Evolutionary conservation across 192 early-diverging fungal species (phyloP).

Genomic region (Geranomyces variabilis): DNA sequence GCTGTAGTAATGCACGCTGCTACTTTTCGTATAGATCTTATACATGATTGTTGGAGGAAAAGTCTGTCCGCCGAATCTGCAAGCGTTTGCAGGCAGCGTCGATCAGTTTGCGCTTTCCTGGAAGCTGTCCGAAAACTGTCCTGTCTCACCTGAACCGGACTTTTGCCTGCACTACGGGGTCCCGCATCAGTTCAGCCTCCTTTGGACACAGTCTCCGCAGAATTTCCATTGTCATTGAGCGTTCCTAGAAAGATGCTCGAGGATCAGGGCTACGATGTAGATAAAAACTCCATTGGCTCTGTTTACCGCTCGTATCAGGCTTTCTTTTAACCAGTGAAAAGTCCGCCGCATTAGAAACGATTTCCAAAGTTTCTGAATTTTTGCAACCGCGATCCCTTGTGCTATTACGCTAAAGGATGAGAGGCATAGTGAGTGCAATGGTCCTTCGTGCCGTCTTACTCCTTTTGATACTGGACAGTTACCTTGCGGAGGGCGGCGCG

Average conservation of each 20-base stretch:
- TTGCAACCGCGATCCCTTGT: constrained; percentile 31
- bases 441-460: no score
- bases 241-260: no score
- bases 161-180: constrained; percentile 45
- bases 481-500: constrained; percentile 5
- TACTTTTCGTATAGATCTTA: constrained; percentile 55
- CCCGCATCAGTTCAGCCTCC: constrained; percentile 51
- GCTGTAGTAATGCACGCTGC: constrained; percentile 57
- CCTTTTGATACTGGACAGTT: no score
- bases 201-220: constrained; percentile 48
- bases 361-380: constrained; percentile 42
- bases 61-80: constrained; percentile 45
- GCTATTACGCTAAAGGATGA: not conserved
- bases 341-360: constrained; percentile 34
- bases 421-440: no score
- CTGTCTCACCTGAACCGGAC: constrained; percentile 50
- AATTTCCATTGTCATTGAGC: constrained; percentile 47
- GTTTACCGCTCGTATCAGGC: constrained; percentile 43
- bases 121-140: not conserved
- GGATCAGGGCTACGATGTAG: not conserved
- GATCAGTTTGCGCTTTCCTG: no score
- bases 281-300: not conserved
- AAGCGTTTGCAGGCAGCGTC: no score
- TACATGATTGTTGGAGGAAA: constrained; percentile 55
- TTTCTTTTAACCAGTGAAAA: constrained; percentile 43